phyloP scores from a whole-genome alignment of 1,284 basidiomycete species.

The Pterulicium gracile region DNA sequence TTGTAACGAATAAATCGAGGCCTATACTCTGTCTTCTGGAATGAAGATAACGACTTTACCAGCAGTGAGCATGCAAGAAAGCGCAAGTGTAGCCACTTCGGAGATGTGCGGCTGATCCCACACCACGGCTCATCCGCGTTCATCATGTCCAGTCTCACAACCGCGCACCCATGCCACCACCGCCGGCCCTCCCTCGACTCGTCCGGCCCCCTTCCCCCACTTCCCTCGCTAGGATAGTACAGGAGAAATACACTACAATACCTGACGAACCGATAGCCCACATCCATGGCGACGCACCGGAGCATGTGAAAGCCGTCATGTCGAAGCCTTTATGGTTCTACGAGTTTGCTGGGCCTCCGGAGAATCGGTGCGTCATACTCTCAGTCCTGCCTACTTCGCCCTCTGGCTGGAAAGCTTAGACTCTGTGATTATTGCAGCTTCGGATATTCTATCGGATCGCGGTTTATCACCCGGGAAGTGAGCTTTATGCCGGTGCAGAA shows the following conservation, averaged over 20 bases:
- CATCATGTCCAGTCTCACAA: too few species aligned
- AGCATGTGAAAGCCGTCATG: not conserved
- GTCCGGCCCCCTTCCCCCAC: not conserved
- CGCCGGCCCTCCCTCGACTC: too few species aligned
- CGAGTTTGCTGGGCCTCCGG: constrained; percentile 1
- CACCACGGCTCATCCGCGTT: too few species aligned
- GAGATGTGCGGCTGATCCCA: too few species aligned
- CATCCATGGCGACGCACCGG: not conserved
- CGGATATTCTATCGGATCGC: not conserved
- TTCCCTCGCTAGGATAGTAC: not conserved
- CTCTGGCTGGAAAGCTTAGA: not conserved
- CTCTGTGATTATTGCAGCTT: constrained; percentile 1
- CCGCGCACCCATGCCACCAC: not conserved
- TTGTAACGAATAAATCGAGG: too few species aligned
- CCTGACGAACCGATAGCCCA: not conserved
- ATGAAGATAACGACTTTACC: too few species aligned
- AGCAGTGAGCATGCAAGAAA: too few species aligned
- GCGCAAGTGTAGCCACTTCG: too few species aligned
- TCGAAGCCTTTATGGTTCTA: constrained; percentile 1
- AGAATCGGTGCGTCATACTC: not conserved
- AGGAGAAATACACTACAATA: not conserved
- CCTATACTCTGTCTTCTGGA: too few species aligned
- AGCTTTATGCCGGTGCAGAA: not conserved
- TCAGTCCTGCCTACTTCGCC: not conserved
- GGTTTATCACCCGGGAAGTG: not conserved